Evolutionary conservation across 108 stramenopile species (phyloP).

Genomic region (Nannochloropsis gaditana): DNA sequence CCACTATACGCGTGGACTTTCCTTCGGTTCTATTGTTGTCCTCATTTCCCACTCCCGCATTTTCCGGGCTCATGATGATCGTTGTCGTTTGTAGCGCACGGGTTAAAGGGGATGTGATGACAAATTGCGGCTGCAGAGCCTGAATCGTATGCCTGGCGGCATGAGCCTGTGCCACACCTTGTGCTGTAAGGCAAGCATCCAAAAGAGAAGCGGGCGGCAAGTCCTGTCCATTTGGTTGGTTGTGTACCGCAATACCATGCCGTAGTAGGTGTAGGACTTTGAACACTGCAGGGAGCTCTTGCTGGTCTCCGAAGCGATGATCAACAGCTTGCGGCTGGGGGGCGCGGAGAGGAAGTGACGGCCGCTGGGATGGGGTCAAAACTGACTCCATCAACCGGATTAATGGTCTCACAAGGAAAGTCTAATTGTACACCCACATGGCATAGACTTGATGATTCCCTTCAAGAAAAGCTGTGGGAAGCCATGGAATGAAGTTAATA

Average conservation of each 20-base stretch:
- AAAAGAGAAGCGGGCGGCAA: constrained; percentile 1
- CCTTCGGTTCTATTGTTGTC: neutral
- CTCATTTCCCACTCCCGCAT: neutral
- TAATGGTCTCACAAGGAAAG: too few species aligned
- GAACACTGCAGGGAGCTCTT: neutral
- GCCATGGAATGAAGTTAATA: too few species aligned
- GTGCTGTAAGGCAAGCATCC: neutral
- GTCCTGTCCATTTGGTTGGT: neutral
- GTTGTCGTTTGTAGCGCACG: neutral
- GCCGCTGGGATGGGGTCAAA: too few species aligned
- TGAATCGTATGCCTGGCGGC: neutral
- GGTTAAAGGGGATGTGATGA: constrained; percentile 1
- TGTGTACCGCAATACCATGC: neutral
- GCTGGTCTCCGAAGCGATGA: too few species aligned
- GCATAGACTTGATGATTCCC: too few species aligned
- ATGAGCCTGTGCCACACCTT: neutral
- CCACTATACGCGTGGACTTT: neutral
- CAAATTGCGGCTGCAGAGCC: neutral
- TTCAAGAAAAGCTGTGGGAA: too few species aligned
- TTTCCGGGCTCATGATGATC: neutral
- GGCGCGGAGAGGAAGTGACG: too few species aligned
- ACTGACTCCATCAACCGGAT: too few species aligned
- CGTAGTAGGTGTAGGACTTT: neutral
- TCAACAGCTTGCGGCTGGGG: too few species aligned
- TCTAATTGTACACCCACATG: too few species aligned